Evolutionary conservation across 345 rosid genomes (phyloP), one percentile per base, ranked within the genome.

Genomic region (Lagerstroemia speciosa): DNA sequence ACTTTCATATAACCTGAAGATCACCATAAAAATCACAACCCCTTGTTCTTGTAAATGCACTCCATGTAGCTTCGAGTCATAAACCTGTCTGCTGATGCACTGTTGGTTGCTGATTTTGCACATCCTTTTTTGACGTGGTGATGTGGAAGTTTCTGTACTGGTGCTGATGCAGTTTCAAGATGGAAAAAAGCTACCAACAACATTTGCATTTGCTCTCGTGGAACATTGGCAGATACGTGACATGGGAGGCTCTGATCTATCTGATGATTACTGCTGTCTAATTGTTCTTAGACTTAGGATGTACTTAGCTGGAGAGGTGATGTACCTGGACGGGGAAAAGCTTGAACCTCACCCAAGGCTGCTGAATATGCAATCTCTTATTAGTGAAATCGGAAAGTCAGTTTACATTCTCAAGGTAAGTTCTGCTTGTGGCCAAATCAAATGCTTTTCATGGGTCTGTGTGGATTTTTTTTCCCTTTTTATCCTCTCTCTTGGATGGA

Each of bases 171-270:
- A 90, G 98, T 77, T 89, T 73, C 78, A 86, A 73, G 92, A 65
- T 71, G 76, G 64, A 53, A 61, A 66, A 55, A 76, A 74, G 61
- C 74, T 83, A 63, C 97, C 98, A 22, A 75, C 79, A 66, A 78
- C 88, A 20, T 86, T 86, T 79, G 97, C 90, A 33, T 93, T 91
- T 84, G 98, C 97, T 46, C 68, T 91, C 70, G 98, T 93, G 81
- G 98, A 93, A 75, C 83, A 87, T 63, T 85, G 78, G 53, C 85
- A 85, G 68, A 77, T 67, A 45, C 74, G 48, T 11, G 72, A 74
- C 26, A 24, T 1, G 0, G 65, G 62, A 36, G 77, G 69, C 41
- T 53, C 74, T 37, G 64, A 31, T 19, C 65, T 29, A 37, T 36
- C 43, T 20, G 36, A 46, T 11, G 67, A 73, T 26, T n/a, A 16